Percentiles rank a stretch among this genome's conserved stretches.
phyloP scores from a whole-genome alignment of 73 alveolate genomes.

The Tetrahymena borealis region DNA sequence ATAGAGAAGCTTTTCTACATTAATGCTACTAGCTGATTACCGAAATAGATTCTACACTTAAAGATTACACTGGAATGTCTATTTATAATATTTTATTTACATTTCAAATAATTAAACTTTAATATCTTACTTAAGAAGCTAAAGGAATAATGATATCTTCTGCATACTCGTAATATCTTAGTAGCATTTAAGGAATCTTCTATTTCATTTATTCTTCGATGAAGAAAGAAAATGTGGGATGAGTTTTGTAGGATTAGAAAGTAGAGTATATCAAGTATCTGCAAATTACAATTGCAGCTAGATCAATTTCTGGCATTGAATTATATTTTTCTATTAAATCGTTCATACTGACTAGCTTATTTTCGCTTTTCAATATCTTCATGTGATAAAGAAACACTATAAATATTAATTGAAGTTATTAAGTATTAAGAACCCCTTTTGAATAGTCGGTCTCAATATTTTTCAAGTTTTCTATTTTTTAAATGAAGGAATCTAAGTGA shows the following conservation, averaged over 20 bases:
- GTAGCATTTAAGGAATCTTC: neutral
- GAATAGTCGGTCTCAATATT: neutral
- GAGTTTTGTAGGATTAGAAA: neutral
- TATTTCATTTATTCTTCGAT: neutral
- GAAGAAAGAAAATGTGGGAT: neutral
- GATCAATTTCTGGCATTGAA: neutral
- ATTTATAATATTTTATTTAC: neutral
- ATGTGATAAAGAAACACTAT: neutral
- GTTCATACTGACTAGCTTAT: neutral
- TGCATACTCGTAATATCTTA: neutral
- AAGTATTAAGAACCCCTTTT: neutral
- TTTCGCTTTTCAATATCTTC: neutral
- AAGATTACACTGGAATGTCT: neutral
- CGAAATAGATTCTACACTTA: neutral
- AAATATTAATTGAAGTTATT: neutral
- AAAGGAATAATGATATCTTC: neutral
- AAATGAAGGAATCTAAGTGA: neutral
- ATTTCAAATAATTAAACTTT: neutral
- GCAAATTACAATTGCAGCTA: neutral
- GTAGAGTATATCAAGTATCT: neutral
- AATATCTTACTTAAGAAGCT: neutral
- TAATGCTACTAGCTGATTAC: neutral
- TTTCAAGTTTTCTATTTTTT: neutral
- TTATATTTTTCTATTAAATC: neutral
- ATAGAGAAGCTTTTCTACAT: neutral